Evolutionary conservation across 768 basidiomycete species (phyloP), one percentile per base, ranked within the genome.

Genomic region (Phanerochaete sordida): DNA sequence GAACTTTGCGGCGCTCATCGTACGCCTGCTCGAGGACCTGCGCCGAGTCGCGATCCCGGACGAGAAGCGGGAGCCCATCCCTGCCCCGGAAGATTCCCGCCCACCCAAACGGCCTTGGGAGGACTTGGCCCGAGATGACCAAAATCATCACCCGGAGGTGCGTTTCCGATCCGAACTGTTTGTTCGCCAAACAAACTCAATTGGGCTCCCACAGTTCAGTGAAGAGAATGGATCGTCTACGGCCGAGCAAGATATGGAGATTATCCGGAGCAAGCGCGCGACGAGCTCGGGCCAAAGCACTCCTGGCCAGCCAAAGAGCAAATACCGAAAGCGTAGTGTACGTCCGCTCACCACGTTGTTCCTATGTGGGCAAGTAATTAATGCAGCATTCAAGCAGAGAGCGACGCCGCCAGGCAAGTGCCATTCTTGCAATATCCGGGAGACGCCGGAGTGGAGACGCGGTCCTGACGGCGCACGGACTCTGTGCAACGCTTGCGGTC

Each of bases 381-480:
- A 72, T 72, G 66, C 66, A 64, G 49, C 27, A 43, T 43, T n/a
- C 48, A 70, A 76, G 68, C 68, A 93, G 91, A 85, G 91, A 65
- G 89, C 91, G 46, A 90, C 87, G 37, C 91, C 91, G 19, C 91
- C 91, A 4, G 90, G 90, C 11, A 91, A 92, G 69, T 93, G 91
- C 67, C 89, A 92, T 73, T 91, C 91, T 31, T 93, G 91, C 70
- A 90, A 91, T 74, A 92, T 91, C 58, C 79, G 87, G 60, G 91
- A 93, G 70, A 93, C 91, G 3, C 91, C 91, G n/a, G 91, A 93
- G 71, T 93, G 91, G 91, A 74, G 91, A 56, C 82, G 90, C 26
- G 91, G 91, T 16, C 91, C 91, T 2, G 91, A 92, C 68, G 91
- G 91, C 3, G 90, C 91, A 26, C 76, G 91, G 68, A 93, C 91